Percentiles rank a stretch among this genome's conserved stretches.
Conservation (phyloP, 1,139 yeast species). For the Chernovozyma sophiae-reginae region DNA sequence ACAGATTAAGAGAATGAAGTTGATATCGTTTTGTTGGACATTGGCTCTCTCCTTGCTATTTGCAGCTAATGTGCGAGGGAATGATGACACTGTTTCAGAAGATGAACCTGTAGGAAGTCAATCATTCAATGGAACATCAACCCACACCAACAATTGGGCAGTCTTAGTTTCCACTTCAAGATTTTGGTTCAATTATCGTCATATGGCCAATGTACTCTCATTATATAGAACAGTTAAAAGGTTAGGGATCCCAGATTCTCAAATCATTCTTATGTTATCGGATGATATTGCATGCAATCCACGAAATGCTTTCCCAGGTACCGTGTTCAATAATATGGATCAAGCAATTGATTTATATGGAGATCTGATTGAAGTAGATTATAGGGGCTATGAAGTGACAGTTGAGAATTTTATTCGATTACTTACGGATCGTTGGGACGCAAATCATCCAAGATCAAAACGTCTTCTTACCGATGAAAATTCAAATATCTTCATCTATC, state of each 20-base stretch:
- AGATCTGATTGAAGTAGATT: slow-evolving; percentile 91
- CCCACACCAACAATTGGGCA: slow-evolving; percentile 88
- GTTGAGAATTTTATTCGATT: slow-evolving; percentile 91
- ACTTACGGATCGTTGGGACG: slow-evolving; percentile 92
- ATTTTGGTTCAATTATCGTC: slow-evolving; percentile 97
- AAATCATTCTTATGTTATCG: slow-evolving; percentile 89
- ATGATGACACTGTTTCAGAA: neutral
- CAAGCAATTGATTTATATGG: slow-evolving; percentile 94
- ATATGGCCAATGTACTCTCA: slow-evolving; percentile 93
- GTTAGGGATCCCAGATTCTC: slow-evolving; percentile 95
- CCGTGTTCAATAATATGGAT: slow-evolving; percentile 91
- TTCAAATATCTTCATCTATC: slow-evolving; percentile 86
- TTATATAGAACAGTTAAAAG: slow-evolving; percentile 94
- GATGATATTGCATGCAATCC: slow-evolving; percentile 98
- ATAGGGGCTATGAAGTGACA: slow-evolving; percentile 95
- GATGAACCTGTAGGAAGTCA: neutral
- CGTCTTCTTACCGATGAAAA: slow-evolving; percentile 88
- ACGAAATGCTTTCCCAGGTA: slow-evolving; percentile 91
- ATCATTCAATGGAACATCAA: slow-evolving; percentile 19
- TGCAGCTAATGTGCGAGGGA: neutral
- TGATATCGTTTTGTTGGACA: too few species aligned
- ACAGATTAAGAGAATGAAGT: too few species aligned
- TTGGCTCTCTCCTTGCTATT: neutral
- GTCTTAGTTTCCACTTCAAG: slow-evolving; percentile 93
- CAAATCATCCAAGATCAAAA: slow-evolving; percentile 88